Percentiles rank a stretch among this genome's conserved stretches.
These are phyloP conservation scores for Aspergillus panamensis DNA, from an alignment of 495 filamentous ascomycete genomes.

Conservation along the genomic window DNA sequence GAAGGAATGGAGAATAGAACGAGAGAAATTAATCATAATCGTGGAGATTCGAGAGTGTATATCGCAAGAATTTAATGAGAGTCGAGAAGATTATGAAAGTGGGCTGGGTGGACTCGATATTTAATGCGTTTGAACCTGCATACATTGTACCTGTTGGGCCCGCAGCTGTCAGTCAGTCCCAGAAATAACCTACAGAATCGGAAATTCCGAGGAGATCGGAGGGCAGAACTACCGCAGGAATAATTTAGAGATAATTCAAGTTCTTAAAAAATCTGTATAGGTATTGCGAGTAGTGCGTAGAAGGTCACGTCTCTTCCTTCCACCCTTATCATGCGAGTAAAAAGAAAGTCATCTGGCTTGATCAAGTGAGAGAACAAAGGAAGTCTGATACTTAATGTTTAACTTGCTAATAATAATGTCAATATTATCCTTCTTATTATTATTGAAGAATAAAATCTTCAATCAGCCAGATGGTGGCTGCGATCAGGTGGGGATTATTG, in stretches of 20 bases:
- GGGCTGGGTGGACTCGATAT: neutral
- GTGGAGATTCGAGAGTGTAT: neutral
- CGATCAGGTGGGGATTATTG: slow-evolving; percentile 9
- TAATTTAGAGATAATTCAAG: neutral
- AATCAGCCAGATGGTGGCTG: neutral
- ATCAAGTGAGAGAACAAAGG: too few species aligned
- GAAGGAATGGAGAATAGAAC: neutral
- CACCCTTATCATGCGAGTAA: too few species aligned
- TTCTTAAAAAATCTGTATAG: too few species aligned
- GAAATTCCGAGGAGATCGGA: too few species aligned
- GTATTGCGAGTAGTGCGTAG: too few species aligned
- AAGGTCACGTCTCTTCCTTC: too few species aligned
- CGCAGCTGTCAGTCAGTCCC: neutral
- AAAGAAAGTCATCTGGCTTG: too few species aligned
- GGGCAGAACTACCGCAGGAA: neutral
- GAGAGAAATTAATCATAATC: neutral
- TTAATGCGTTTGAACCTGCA: neutral
- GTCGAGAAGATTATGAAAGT: neutral
- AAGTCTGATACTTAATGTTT: too few species aligned
- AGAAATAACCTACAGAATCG: neutral
- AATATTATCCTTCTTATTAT: too few species aligned
- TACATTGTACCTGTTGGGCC: neutral
- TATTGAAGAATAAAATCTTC: neutral
- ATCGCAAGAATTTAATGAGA: neutral
- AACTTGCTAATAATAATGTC: too few species aligned